A percentile compares a stretch with the other conserved stretches of the same genome.
Evolutionary conservation across 495 filamentous ascomycete species (phyloP).

Genomic region (Tuber melanosporum): DNA sequence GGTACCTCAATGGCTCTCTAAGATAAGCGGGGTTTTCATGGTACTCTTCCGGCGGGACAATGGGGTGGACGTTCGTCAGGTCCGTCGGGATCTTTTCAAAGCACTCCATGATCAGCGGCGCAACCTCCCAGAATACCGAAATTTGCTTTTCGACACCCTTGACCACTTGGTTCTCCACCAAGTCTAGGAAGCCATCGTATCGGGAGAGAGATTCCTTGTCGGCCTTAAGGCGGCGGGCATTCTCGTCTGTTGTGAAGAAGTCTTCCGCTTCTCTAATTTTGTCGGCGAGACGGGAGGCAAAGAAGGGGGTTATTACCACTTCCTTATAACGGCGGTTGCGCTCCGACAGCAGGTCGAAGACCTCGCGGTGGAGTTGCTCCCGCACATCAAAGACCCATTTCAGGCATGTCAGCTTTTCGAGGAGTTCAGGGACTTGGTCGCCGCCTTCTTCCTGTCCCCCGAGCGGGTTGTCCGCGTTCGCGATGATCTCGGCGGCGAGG

Average conservation of each 20-base stretch:
- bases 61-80: slow-evolving; percentile 39
- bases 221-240: slow-evolving; percentile 59
- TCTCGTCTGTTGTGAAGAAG: slow-evolving; percentile 74
- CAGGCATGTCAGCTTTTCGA: slow-evolving; percentile 86
- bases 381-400: slow-evolving; percentile 97
- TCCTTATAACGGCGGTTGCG: slow-evolving; percentile 79
- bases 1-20: slow-evolving; percentile 75
- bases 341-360: slow-evolving; percentile 75
- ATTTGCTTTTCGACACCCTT: slow-evolving; percentile 87
- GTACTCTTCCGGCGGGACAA: slow-evolving; percentile 65
- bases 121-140: slow-evolving; percentile 95
- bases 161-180: slow-evolving; percentile 77
- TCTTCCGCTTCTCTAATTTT: slow-evolving; percentile 67
- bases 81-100: slow-evolving; percentile 66
- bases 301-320: slow-evolving; percentile 74
- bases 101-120: slow-evolving; percentile 66
- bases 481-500: slow-evolving; percentile 31
- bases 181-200: slow-evolving; percentile 67
- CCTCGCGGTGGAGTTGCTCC: slow-evolving; percentile 72
- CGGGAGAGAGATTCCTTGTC: slow-evolving; percentile 62
- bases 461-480: slow-evolving; percentile 13
- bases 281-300: slow-evolving; percentile 58
- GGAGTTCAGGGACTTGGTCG: slow-evolving; percentile 85
- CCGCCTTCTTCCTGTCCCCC: slow-evolving; percentile 76
- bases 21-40: slow-evolving; percentile 78